phyloP scores from a whole-genome alignment of 2,329 filamentous ascomycete genomes.

The Fusarium begoniae region DNA sequence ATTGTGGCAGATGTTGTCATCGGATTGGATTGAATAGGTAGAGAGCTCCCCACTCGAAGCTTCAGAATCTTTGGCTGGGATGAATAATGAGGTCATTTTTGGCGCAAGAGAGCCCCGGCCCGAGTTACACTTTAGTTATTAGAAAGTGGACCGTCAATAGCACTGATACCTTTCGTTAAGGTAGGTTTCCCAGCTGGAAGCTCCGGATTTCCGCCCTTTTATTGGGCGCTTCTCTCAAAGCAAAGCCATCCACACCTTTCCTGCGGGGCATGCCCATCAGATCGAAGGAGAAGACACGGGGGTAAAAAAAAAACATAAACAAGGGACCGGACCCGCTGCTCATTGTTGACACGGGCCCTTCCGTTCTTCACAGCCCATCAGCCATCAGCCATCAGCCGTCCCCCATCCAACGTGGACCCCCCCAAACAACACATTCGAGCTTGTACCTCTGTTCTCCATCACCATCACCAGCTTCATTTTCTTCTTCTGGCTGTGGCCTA shows the following conservation, averaged over 20 bases:
- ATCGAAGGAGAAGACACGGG: conserved; percentile 14
- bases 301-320: conserved; percentile 39
- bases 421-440: conserved; percentile 28
- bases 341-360: conserved; percentile 20
- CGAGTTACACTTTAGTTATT: background rate
- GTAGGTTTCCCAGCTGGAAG: background rate
- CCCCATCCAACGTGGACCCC: conserved; percentile 24
- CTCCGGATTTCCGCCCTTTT: background rate
- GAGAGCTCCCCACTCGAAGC: background rate
- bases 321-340: conserved; percentile 28
- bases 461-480: conserved; percentile 25
- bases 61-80: background rate
- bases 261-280: conserved; percentile 22
- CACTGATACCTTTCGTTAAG: background rate
- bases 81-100: conserved; percentile 7
- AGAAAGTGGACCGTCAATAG: conserved; percentile 1
- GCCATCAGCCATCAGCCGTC: conserved; percentile 6
- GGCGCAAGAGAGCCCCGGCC: background rate
- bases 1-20: background rate
- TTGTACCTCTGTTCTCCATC: conserved; percentile 23
- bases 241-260: background rate
- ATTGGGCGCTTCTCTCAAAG: conserved; percentile 8
- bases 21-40: background rate
- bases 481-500: background rate
- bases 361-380: conserved; percentile 16